Evolutionary conservation across 2,329 filamentous ascomycete species (phyloP).

Genomic region (Fusarium sp.): DNA sequence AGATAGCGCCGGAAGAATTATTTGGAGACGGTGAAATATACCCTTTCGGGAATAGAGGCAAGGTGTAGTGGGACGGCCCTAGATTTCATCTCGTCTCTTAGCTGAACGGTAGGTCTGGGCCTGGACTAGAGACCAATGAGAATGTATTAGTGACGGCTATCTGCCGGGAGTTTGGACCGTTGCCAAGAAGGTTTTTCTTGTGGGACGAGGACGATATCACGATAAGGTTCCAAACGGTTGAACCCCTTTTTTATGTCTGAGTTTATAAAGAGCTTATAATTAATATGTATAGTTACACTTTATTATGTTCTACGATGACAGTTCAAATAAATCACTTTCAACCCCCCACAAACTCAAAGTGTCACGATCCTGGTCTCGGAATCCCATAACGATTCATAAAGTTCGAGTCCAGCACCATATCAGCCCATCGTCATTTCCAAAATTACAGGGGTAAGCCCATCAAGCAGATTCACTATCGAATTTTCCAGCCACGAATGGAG

Average conservation of each 20-base stretch:
- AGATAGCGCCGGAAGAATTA: constrained; percentile 13
- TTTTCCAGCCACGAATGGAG: background rate
- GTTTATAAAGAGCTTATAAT: background rate
- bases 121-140: background rate
- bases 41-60: background rate
- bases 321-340: too few species aligned
- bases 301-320: too few species aligned
- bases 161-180: background rate
- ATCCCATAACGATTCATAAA: background rate
- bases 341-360: background rate
- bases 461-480: background rate
- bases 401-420: background rate
- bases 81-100: background rate
- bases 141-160: background rate
- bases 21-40: background rate
- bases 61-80: background rate
- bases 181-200: background rate
- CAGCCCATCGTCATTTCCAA: background rate
- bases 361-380: background rate
- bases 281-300: too few species aligned
- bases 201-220: background rate
- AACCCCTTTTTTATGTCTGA: background rate
- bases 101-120: background rate
- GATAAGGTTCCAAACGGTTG: background rate
- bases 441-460: background rate